Conservation (phyloP, 2,329 filamentous ascomycete species). For the Harringtonia aguacate region DNA sequence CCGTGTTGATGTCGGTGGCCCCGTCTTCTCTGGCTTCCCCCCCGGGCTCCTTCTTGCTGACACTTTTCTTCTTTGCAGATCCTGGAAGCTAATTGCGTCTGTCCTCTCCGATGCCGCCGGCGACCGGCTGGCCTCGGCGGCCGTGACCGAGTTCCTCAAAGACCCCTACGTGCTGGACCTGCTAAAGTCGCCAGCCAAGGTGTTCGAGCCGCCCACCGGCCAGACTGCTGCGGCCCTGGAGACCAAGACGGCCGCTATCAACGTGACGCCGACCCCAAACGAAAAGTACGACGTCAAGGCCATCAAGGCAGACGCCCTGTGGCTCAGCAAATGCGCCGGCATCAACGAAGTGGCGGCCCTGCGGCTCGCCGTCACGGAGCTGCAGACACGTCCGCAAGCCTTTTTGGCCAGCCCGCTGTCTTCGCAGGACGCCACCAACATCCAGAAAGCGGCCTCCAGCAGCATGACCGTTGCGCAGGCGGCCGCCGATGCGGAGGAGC, state of each 20-base stretch:
- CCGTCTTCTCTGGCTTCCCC: constrained; percentile 3
- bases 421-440: constrained; percentile 64
- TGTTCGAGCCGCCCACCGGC: constrained; percentile 53
- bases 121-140: constrained; percentile 39
- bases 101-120: constrained; percentile 46
- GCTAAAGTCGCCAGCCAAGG: constrained; percentile 56
- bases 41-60: no score
- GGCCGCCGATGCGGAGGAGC: constrained; percentile 42
- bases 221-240: constrained; percentile 65
- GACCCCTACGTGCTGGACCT: constrained; percentile 58
- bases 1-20: constrained; percentile 61
- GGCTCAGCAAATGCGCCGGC: constrained; percentile 68
- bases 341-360: constrained; percentile 78
- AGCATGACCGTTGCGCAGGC: constrained; percentile 24
- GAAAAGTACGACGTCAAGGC: constrained; percentile 62
- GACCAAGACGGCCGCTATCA: constrained; percentile 76
- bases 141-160: constrained; percentile 58
- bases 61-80: constrained; percentile 37
- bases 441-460: constrained; percentile 62
- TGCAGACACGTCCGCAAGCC: constrained; percentile 66
- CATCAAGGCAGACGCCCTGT: constrained; percentile 76
- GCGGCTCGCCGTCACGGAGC: constrained; percentile 70
- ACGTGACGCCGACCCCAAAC: constrained; percentile 59
- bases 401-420: constrained; percentile 64
- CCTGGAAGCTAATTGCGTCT: constrained; percentile 50